Evolutionary conservation across 257 asterid species (phyloP).

Genomic region (Agastache rugosa): DNA sequence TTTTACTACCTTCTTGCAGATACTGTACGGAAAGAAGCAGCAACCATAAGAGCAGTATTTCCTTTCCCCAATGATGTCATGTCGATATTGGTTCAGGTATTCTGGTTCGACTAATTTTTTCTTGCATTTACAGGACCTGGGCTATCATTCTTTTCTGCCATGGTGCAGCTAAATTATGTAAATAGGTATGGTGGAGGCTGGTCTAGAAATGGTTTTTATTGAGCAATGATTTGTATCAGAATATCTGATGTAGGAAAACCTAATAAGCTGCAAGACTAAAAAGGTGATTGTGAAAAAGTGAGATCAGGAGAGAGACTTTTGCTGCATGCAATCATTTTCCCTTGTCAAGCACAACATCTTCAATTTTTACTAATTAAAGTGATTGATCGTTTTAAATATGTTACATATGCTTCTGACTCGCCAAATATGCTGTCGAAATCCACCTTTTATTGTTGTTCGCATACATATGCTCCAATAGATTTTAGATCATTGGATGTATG

Average conservation of each 20-base stretch:
- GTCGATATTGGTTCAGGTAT: conserved; percentile 69
- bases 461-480: not conserved
- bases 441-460: not conserved
- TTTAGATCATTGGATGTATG: not conserved
- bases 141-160: not conserved
- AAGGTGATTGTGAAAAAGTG: not conserved
- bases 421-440: conserved; percentile 10
- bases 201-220: not conserved
- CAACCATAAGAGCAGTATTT: conserved; percentile 86
- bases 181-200: conserved; percentile 4
- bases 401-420: not conserved
- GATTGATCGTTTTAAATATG: not conserved
- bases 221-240: not conserved
- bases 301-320: conserved; percentile 14
- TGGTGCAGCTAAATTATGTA: conserved; percentile 8
- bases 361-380: not conserved
- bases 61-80: conserved; percentile 90
- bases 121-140: conserved; percentile 30
- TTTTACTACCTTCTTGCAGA: conserved; percentile 55
- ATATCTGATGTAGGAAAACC: conserved; percentile 16
- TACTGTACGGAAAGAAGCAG: conserved; percentile 88
- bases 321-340: conserved; percentile 6
- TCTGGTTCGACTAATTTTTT: conserved; percentile 20
- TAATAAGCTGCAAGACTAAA: conserved; percentile 8
- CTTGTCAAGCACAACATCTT: not conserved